A percentile compares a stretch with the other conserved stretches of the same genome.
These are phyloP conservation scores for Diaporthe helianthi DNA, from an alignment of 2,329 filamentous ascomycete genomes.

Conservation along the genomic window DNA sequence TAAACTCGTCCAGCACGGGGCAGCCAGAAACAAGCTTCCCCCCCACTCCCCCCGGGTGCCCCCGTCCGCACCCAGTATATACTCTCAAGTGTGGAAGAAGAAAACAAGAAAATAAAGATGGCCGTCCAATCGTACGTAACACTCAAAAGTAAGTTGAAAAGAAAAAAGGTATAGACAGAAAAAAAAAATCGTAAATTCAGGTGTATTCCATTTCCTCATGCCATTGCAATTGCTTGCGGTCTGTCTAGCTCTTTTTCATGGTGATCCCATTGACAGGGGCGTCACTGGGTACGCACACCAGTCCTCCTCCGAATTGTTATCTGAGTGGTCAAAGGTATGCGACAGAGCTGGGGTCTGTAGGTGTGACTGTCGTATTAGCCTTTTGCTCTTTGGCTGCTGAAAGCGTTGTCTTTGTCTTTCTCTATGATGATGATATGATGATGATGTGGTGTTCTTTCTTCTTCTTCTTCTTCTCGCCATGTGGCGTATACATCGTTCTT, in stretches of 20 bases:
- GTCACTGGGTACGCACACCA: constrained; percentile 73
- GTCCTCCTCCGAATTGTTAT: constrained; percentile 64
- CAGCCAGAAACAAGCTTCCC: background rate
- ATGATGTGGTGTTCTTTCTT: background rate
- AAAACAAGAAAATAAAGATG: background rate
- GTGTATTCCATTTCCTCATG: background rate
- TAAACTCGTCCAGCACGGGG: constrained; percentile 3
- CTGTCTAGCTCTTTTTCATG: constrained; percentile 29
- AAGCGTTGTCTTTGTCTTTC: constrained; percentile 7
- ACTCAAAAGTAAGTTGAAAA: background rate
- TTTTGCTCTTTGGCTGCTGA: constrained; percentile 26
- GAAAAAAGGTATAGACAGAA: constrained; percentile 23
- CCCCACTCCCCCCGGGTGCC: background rate
- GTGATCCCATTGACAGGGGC: constrained; percentile 67
- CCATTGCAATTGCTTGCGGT: constrained; percentile 16
- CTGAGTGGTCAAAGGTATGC: constrained; percentile 74
- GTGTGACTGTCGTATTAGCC: constrained; percentile 54
- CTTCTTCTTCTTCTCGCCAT: constrained; percentile 4
- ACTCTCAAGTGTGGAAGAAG: background rate
- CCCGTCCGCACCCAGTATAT: background rate
- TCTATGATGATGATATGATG: constrained; percentile 12
- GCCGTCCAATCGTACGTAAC: constrained; percentile 20
- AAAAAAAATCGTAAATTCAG: constrained; percentile 4
- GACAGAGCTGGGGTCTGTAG: constrained; percentile 78
- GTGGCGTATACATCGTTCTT: constrained; percentile 14